Evolutionary conservation across 2,329 filamentous ascomycete genomes (phyloP), one percentile per base, ranked within the genome.

Genomic region (Thyridium curvatum): DNA sequence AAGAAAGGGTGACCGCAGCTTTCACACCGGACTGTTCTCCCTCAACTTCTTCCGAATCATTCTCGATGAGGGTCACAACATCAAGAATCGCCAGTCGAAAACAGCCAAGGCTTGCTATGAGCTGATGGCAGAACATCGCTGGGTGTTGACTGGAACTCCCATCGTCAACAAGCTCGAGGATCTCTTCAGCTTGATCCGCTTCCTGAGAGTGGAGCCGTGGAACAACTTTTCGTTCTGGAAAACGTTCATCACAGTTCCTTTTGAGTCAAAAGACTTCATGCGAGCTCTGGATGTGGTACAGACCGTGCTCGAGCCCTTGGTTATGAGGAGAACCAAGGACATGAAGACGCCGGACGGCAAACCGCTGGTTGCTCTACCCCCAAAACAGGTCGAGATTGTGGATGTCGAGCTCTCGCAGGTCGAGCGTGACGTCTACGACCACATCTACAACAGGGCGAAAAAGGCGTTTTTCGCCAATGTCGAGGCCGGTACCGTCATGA

Each of bases 181-280:
- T 60, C 67, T 98, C 12, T 97, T 96, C 65, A 94, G 87, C 53
- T 66, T 98, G 30, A 87, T 97, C 12, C 81, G 87, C 3, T 98
- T 97, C 62, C 68, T 98, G 10, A 82, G 87, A 41, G 93, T 98
- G 4, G 91, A 97, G 57, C 93, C 93, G 0, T 98, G 93, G 93
- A 93, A 85, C 53, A 97, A 97, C 59, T 98, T 98, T 60, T 95
- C 90, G 0, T 98, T 95, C 64, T 98, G 93, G 93, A 90, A 90
- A 57, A 97, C 93, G 0, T 98, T 98, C 58, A 97, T 98, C 54
- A 98, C 93, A 0, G 83, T 94, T 2, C 93, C 93, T 0, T 98
- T 98, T 47, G 93, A 98, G 59, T 91, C 88, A 0, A 93, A 93
- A 49, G 86, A 98, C 46, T 96, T 94, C 55, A 79, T 96, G 49